A percentile compares a stretch with the other conserved stretches of the same genome.
Conservation (phyloP, 495 filamentous ascomycete species). For the Annulohypoxylon bovei region DNA sequence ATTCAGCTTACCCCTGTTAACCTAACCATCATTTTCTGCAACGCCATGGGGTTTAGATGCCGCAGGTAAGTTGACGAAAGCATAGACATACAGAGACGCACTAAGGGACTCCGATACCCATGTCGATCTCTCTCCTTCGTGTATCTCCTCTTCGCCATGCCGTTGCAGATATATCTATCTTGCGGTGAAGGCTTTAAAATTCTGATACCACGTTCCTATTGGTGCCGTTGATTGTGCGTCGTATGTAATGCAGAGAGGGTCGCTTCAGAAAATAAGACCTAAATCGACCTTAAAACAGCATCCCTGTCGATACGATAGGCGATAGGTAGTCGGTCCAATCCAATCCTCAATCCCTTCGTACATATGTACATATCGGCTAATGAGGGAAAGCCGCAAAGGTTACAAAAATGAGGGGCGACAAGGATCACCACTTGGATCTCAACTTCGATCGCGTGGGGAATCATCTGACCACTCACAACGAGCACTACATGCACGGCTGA, state of each 20-base stretch:
- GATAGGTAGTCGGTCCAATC: conserved; percentile 41
- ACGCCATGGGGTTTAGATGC: conserved; percentile 23
- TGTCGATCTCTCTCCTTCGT: conserved; percentile 17
- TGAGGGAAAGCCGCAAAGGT: conserved; percentile 38
- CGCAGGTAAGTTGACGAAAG: conserved; percentile 1
- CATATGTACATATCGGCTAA: conserved; percentile 42
- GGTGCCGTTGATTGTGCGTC: conserved; percentile 9
- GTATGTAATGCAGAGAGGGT: conserved; percentile 35
- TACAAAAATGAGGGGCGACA: conserved; percentile 30
- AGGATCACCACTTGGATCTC: conserved; percentile 32
- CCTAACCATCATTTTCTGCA: conserved; percentile 15
- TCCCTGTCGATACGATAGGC: conserved; percentile 37
- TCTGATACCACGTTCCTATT: conserved; percentile 9
- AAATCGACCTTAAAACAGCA: background rate
- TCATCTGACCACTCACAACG: conserved; percentile 39
- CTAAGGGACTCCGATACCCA: conserved; percentile 1
- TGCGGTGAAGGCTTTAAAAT: conserved; percentile 36
- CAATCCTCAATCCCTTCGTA: conserved; percentile 25
- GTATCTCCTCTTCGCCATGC: conserved; percentile 16
- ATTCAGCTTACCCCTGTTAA: background rate
- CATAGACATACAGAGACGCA: background rate
- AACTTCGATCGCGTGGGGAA: conserved; percentile 42
- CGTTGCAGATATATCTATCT: conserved; percentile 28
- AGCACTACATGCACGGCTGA: conserved; percentile 41
- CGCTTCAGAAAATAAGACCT: conserved; percentile 37